phyloP scores from a whole-genome alignment of 176 grass and related monocot species.

The Phragmites australis region DNA sequence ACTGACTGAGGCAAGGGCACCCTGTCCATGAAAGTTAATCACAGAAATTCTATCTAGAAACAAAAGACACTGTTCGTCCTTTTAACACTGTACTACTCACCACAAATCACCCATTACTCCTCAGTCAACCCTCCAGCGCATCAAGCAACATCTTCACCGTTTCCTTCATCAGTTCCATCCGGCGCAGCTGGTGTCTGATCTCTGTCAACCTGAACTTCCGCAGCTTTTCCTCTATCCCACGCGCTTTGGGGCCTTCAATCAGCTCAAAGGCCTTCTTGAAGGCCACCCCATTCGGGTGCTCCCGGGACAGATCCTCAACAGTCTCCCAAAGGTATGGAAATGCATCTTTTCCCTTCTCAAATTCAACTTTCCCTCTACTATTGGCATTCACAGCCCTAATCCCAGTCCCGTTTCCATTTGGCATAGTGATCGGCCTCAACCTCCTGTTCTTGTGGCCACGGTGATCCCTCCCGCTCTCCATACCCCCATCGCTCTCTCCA shows the following conservation, averaged over 20 bases:
- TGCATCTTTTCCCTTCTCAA: constrained; percentile 44
- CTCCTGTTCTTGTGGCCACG: constrained; percentile 36
- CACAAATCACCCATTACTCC: constrained; percentile 8
- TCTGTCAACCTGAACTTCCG: constrained; percentile 53
- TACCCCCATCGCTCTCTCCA: constrained; percentile 36
- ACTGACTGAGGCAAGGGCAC: constrained; percentile 39
- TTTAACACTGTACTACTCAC: constrained; percentile 39
- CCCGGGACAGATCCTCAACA: constrained; percentile 55
- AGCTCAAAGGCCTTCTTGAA: constrained; percentile 69
- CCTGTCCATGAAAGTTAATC: constrained; percentile 42
- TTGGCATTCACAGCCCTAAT: background rate
- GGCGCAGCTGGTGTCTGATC: constrained; percentile 58
- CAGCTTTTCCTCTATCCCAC: constrained; percentile 62
- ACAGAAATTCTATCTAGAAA: constrained; percentile 52
- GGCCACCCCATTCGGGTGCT: constrained; percentile 37
- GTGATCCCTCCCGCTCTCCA: constrained; percentile 35
- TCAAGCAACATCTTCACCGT: constrained; percentile 67
- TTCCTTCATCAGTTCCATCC: constrained; percentile 76
- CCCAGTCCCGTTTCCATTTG: constrained; percentile 33
- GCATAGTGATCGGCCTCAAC: constrained; percentile 14
- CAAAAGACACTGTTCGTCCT: constrained; percentile 35
- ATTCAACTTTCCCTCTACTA: constrained; percentile 23
- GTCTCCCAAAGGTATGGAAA: constrained; percentile 64
- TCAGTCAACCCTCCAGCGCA: constrained; percentile 45
- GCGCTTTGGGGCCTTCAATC: constrained; percentile 48